Base-by-base conservation (phyloP, 441 rosid genomes). In the Adansonia gregorii region DNA sequence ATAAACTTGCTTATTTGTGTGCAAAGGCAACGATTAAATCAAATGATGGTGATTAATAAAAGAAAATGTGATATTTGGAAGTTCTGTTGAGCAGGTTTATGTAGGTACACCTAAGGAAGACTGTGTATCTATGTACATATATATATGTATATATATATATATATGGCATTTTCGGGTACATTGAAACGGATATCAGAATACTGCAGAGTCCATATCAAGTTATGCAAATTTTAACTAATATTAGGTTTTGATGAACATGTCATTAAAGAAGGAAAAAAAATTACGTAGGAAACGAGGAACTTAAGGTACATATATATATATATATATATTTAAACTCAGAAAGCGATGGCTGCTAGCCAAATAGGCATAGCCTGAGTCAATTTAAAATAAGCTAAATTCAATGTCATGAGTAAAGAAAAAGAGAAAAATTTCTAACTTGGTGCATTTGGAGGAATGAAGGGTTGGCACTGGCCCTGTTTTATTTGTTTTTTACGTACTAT, bases 91-190 rank as follows among this genome's bases (percentile, higher is more conserved):
- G 65, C 15, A 39, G 8, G 39, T 55, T 72, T 17, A 20, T 41
- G 65, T 73, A 27, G 76, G 76, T 73, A 41, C 67, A 43, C 55
- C 76, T 58, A 73, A 56, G 27, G 8, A 73, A 41, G 17, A 10
- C 45, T 3, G 2, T 27, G 35, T 27, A 27, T 27, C 1, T 24
- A 24, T 24, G 35, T 27, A 3, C 2, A 0, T 27, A 3, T 27
- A 3, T 27, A 1, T 27, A 27, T 27, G 2, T 27, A 27, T 70
- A 1, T 51, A 27, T 51, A 2, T 39, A 39, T 41, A n/a, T 64
- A 31, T 31, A 64, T 5, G 12, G 27, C 1, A 48, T 46, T 6
- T 48, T 48, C 19, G 56, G 17, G 56, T 9, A 52, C 39, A 20
- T 59, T 0, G 24, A 56, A 56, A 56, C 27, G 27, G 55, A 61